These are phyloP conservation scores for Lepidium sativum DNA, from an alignment of 345 rosid species.

Conservation along the genomic window DNA sequence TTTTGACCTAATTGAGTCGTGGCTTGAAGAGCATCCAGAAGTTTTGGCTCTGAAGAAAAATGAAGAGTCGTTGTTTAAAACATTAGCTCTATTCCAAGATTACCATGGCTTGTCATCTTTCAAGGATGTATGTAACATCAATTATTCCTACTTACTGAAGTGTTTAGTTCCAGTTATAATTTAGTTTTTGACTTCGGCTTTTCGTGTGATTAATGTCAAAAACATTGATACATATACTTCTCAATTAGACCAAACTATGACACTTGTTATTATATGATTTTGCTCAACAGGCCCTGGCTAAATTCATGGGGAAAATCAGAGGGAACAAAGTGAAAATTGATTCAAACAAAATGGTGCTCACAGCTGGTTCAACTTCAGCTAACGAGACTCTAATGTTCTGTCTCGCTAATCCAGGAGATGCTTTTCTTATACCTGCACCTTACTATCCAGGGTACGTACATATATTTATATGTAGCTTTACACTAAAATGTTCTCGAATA, in stretches of 20 bases:
- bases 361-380: conserved; percentile 92
- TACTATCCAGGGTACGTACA: conserved; percentile 74
- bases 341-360: conserved; percentile 56
- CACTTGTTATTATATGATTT: background rate
- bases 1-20: conserved; percentile 58
- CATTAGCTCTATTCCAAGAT: conserved; percentile 85
- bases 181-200: background rate
- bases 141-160: background rate
- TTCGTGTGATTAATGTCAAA: too few species aligned
- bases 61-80: conserved; percentile 49
- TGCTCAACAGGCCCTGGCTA: conserved; percentile 41
- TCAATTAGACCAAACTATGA: background rate
- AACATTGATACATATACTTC: too few species aligned
- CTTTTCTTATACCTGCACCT: conserved; percentile 85
- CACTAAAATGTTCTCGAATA: too few species aligned
- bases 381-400: conserved; percentile 88
- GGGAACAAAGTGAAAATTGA: conserved; percentile 63
- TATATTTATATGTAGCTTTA: background rate
- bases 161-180: background rate
- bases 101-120: conserved; percentile 74
- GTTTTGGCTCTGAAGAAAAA: conserved; percentile 41
- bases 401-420: conserved; percentile 78
- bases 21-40: conserved; percentile 59
- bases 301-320: conserved; percentile 59
- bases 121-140: conserved; percentile 42